Evolutionary conservation across 352 stramenopile genomes (phyloP).

Genomic region (Globisporangium acanthophoron): DNA sequence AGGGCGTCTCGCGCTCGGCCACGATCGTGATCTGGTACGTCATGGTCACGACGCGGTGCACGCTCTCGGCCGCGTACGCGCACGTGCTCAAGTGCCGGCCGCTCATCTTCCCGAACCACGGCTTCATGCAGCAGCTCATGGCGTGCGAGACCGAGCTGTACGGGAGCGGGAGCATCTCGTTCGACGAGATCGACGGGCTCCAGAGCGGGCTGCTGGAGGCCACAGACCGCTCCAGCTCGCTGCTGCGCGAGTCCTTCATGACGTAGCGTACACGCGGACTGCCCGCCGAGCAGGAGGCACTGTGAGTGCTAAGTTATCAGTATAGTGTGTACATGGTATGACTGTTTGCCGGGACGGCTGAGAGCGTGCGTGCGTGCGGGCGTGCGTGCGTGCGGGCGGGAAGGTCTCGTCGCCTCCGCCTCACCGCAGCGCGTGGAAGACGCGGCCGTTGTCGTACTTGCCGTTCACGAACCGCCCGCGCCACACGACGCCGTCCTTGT

Average conservation of each 20-base stretch:
- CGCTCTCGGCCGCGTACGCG: slow-evolving; percentile 68
- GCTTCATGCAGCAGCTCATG: slow-evolving; percentile 78
- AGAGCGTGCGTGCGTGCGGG: too few species aligned
- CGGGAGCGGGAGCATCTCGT: slow-evolving; percentile 51
- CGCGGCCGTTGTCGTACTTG: slow-evolving; percentile 79
- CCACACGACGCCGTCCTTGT: slow-evolving; percentile 76
- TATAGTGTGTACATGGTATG: background rate
- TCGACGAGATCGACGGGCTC: slow-evolving; percentile 63
- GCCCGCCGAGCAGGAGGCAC: background rate
- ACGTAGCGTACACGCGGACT: background rate
- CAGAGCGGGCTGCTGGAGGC: slow-evolving; percentile 57
- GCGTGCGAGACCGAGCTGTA: slow-evolving; percentile 62
- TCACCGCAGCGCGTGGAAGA: slow-evolving; percentile 72
- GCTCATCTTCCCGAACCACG: slow-evolving; percentile 75
- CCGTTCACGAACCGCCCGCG: slow-evolving; percentile 68
- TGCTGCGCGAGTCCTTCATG: slow-evolving; percentile 39
- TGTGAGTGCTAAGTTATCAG: background rate
- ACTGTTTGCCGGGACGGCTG: background rate
- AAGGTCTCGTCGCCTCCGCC: background rate
- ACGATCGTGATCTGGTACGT: slow-evolving; percentile 80
- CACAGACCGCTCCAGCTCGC: slow-evolving; percentile 54
- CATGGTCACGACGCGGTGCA: slow-evolving; percentile 67
- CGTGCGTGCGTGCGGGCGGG: too few species aligned
- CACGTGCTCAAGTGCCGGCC: slow-evolving; percentile 73
- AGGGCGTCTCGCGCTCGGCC: slow-evolving; percentile 71